phyloP scores from a whole-genome alignment of 352 stramenopile species.

The Globisporangium rhizosaccharum region DNA sequence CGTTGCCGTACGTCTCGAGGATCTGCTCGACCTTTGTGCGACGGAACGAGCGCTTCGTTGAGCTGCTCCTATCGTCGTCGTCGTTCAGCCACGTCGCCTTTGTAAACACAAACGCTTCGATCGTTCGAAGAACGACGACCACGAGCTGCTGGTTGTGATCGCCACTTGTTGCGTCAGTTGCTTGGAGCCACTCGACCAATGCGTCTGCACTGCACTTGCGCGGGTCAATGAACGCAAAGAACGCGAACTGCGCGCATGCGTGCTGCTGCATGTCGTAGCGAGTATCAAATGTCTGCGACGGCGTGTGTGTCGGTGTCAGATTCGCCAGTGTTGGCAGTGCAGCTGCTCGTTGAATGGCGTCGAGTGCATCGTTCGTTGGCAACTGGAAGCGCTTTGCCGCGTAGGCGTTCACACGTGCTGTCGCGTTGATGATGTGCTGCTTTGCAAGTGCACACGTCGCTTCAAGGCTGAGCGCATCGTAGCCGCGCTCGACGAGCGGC shows the following conservation, averaged over 20 bases:
- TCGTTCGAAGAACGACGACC: slow-evolving; percentile 18
- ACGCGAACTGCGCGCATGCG: slow-evolving; percentile 1
- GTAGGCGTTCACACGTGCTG: neutral
- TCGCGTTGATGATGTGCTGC: neutral
- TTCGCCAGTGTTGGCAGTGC: too few relatives aligned
- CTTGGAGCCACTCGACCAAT: slow-evolving; percentile 8
- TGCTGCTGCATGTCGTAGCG: neutral
- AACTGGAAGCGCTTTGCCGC: neutral
- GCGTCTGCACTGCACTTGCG: neutral
- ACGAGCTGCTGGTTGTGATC: neutral
- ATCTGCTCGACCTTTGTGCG: slow-evolving; percentile 2
- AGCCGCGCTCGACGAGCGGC: slow-evolving; percentile 3
- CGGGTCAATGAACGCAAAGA: neutral
- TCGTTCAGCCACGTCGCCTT: slow-evolving; percentile 3
- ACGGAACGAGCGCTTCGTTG: neutral
- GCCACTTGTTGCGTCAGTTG: neutral
- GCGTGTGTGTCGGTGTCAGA: neutral
- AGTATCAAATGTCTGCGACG: too few relatives aligned
- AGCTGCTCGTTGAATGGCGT: too few relatives aligned
- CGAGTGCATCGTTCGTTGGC: too few relatives aligned
- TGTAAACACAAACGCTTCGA: slow-evolving; percentile 29
- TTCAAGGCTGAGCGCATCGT: slow-evolving; percentile 2
- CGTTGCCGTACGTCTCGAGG: slow-evolving; percentile 4
- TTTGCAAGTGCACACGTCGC: neutral
- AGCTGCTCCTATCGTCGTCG: too few relatives aligned